Evolutionary conservation across 2,329 filamentous ascomycete genomes (phyloP).

Genomic region (Aspergillaceae sp.): DNA sequence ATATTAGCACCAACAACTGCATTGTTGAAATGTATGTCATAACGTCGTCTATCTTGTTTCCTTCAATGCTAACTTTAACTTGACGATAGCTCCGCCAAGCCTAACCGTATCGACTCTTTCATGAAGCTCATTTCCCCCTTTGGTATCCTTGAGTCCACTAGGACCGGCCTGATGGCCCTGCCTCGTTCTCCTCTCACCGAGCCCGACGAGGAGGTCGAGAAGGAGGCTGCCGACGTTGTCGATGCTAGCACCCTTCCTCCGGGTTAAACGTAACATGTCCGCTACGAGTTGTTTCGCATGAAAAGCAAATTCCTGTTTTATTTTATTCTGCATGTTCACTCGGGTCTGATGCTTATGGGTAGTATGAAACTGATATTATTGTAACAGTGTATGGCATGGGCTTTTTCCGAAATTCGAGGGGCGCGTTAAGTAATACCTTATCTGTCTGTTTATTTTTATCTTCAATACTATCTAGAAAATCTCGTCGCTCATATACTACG

Average conservation of each 20-base stretch:
- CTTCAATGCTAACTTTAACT: conserved; percentile 2
- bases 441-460: background rate
- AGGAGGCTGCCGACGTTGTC: conserved; percentile 90
- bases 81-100: conserved; percentile 69
- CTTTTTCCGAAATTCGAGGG: background rate
- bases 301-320: conserved; percentile 15
- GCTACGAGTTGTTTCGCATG: conserved; percentile 7
- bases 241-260: conserved; percentile 90
- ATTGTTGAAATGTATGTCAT: conserved; percentile 85
- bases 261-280: conserved; percentile 49
- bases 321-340: conserved; percentile 5
- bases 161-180: conserved; percentile 93
- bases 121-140: conserved; percentile 92
- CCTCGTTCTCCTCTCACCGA: conserved; percentile 82
- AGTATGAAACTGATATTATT: background rate
- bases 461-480: too few species aligned
- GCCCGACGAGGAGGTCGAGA: conserved; percentile 62
- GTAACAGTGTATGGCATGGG: background rate
- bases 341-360: background rate
- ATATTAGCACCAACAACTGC: conserved; percentile 97
- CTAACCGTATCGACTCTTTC: conserved; percentile 88
- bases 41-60: background rate
- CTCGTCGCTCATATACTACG: too few species aligned
- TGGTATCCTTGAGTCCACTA: conserved; percentile 89
- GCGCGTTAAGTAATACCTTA: background rate